Conservation (phyloP, 2,329 filamentous ascomycete species). For the Ophiosphaerella herpotricha region DNA sequence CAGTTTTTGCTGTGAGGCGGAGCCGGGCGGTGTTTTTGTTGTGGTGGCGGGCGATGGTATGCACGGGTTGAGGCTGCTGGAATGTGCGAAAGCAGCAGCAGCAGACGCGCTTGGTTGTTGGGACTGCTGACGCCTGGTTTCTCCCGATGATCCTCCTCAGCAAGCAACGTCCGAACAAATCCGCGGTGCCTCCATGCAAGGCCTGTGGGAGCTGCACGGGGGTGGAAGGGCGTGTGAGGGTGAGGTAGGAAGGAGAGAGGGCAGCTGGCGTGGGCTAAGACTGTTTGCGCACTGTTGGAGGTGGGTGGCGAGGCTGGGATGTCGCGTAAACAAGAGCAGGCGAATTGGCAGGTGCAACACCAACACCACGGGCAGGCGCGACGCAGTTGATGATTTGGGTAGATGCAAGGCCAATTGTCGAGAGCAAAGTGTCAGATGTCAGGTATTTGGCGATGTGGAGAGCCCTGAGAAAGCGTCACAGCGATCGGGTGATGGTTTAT, state of each 20-base stretch:
- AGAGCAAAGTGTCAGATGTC: neutral
- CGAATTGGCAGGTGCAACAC: conserved; percentile 12
- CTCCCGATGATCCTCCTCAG: conserved; percentile 35
- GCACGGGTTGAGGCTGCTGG: conserved; percentile 31
- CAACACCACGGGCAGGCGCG: conserved; percentile 19
- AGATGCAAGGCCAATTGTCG: conserved; percentile 12
- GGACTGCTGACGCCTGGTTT: conserved; percentile 8
- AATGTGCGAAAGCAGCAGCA: neutral
- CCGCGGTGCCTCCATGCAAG: conserved; percentile 41
- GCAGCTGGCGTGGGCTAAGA: conserved; percentile 19
- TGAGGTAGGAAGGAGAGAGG: conserved; percentile 8
- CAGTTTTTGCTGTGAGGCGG: neutral
- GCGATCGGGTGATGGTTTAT: conserved; percentile 35
- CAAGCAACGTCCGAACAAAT: conserved; percentile 32
- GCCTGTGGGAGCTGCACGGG: conserved; percentile 22
- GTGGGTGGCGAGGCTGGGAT: conserved; percentile 8
- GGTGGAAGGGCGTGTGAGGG: conserved; percentile 9
- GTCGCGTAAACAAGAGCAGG: conserved; percentile 27
- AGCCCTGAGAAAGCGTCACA: conserved; percentile 27
- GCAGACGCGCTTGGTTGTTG: conserved; percentile 10
- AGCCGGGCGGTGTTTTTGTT: conserved; percentile 2
- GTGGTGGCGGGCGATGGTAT: conserved; percentile 26
- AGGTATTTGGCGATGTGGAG: conserved; percentile 23
- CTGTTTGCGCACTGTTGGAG: conserved; percentile 30
- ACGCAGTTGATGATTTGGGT: conserved; percentile 2